Conservation (phyloP, 345 rosid species). For the Rhodamnia argentea region DNA sequence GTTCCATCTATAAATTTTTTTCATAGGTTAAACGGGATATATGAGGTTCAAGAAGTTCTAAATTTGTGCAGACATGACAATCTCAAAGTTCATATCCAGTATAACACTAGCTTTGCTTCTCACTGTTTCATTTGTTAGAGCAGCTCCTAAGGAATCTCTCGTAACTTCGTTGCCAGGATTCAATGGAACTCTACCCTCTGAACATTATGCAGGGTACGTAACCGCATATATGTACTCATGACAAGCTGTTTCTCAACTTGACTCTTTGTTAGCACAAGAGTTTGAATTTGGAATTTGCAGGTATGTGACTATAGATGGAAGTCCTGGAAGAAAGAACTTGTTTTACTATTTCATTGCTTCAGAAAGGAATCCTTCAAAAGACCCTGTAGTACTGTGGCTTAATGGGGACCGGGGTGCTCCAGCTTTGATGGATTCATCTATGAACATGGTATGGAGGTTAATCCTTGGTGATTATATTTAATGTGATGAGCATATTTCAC, state of each 20-base stretch:
- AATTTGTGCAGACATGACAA: neutral
- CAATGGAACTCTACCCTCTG: conserved; percentile 20
- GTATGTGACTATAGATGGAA: conserved; percentile 23
- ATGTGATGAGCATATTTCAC: neutral
- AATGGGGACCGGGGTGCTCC: conserved; percentile 37
- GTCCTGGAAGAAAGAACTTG: conserved; percentile 12
- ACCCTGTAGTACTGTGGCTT: conserved; percentile 27
- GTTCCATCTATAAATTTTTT: neutral
- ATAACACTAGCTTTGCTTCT: neutral
- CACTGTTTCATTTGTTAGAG: neutral
- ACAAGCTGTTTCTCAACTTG: neutral
- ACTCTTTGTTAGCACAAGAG: neutral
- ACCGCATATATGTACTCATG: neutral
- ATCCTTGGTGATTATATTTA: neutral
- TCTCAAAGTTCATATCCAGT: neutral
- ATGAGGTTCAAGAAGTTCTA: neutral
- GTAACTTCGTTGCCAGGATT: conserved; percentile 24
- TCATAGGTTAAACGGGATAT: neutral
- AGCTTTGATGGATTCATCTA: conserved; percentile 23
- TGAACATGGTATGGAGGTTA: conserved; percentile 13
- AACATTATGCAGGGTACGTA: conserved; percentile 22
- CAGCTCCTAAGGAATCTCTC: conserved; percentile 15
- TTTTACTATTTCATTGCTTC: conserved; percentile 27
- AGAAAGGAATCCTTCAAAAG: conserved; percentile 7
- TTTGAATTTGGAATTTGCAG: neutral